Conservation (phyloP, 2,329 filamentous ascomycete species). For the Sporothrix phasma region DNA sequence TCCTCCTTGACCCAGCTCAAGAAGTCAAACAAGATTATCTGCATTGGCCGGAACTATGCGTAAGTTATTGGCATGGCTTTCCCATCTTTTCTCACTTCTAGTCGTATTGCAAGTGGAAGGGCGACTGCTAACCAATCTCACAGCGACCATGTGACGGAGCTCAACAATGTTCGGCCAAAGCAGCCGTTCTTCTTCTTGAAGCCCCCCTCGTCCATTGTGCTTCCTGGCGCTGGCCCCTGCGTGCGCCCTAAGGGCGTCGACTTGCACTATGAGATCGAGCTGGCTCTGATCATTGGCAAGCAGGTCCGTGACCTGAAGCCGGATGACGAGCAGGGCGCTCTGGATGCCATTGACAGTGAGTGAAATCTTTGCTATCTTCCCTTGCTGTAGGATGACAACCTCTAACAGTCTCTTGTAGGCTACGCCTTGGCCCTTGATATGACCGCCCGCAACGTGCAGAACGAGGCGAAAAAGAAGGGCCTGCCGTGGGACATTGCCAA, state of each 20-base stretch:
- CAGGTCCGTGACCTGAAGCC: constrained; percentile 63
- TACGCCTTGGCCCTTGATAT: constrained; percentile 94
- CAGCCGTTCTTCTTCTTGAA: constrained; percentile 99
- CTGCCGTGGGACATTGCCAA: constrained; percentile 95
- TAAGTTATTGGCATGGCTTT: constrained; percentile 35
- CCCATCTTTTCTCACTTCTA: too few species aligned
- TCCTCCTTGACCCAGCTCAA: constrained; percentile 28
- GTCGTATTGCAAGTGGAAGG: neutral
- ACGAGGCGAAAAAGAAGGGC: constrained; percentile 94
- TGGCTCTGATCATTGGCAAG: constrained; percentile 82
- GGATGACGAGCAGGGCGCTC: constrained; percentile 62
- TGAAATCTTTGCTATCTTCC: constrained; percentile 30
- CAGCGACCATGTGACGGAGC: constrained; percentile 87
- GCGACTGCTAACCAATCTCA: constrained; percentile 12
- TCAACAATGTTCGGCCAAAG: constrained; percentile 78
- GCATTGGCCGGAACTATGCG: constrained; percentile 92
- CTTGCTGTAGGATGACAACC: neutral
- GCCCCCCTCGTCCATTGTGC: constrained; percentile 75
- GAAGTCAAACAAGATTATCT: constrained; percentile 60
- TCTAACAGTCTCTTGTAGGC: constrained; percentile 36
- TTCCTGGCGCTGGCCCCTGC: constrained; percentile 67
- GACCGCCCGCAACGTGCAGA: constrained; percentile 91
- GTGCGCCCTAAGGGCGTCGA: constrained; percentile 73
- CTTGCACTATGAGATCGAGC: constrained; percentile 90
- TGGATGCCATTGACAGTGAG: constrained; percentile 66